Evolutionary conservation across 768 basidiomycete genomes (phyloP), one percentile per base, ranked within the genome.

Genomic region (Naematelia encephala): DNA sequence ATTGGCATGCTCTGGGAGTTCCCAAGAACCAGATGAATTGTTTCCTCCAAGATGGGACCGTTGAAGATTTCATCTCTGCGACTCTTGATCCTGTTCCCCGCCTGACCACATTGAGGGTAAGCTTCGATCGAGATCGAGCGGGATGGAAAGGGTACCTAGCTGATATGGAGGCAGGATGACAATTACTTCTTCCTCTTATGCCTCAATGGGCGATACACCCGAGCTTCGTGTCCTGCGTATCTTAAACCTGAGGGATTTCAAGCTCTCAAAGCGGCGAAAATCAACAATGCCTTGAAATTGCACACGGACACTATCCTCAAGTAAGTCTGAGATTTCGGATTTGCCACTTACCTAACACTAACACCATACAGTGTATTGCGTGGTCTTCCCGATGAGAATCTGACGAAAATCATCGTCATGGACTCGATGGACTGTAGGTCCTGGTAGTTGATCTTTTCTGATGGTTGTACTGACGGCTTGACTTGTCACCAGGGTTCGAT

Each of bases 1-100:
- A 84, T 62, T 90, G 88, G 88, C 87, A 87, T 66, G 87, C 87
- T 0, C 77, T 89, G 22, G 88, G 88, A 14, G 88, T 90, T 3
- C 87, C 88, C 2, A 77, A 81, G 62, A 86, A 86, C 67, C 86
- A 88, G 77, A 80, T 85, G 60, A 78, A 79, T 57, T 84, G 85
- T 81, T 76, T 87, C 54, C 65, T 86, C 23, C 72, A 76, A 46
- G 78, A 79, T 54, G 77, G 77, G 19, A 61, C 72, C 1, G 75
- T 78, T 26, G 65, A 68, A 50, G 78, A 79, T 59, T 80, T 78
- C 49, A 71, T 78, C 28, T 53, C 57, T 30, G 80, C 79, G 14
- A 80, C 80, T 21, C 66, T 80, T 42, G 79, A 80, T 48, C 80
- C 80, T 0, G 68, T 80, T 25, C 77, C 78, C 0, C 63, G 62